Percentiles rank a stretch among this genome's conserved stretches.
Conservation (phyloP, 495 filamentous ascomycete genomes). For the Aspergillus asperescens region DNA sequence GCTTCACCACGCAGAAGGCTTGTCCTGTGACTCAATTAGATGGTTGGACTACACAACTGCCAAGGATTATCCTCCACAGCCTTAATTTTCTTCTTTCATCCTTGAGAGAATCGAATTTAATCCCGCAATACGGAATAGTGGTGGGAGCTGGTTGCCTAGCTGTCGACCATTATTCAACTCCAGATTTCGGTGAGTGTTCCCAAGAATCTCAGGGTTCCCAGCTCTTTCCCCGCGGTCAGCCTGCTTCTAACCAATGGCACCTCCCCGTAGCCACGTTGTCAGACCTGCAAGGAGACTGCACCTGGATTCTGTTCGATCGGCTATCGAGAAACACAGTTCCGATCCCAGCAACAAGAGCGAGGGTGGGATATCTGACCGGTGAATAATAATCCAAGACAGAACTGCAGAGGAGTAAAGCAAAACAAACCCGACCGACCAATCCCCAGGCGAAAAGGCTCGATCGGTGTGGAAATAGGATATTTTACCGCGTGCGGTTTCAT, state of each 20-base stretch:
- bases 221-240: too few relatives aligned
- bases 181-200: neutral
- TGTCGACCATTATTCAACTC: neutral
- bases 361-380: neutral
- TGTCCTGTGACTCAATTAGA: constrained; percentile 9
- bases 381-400: too few relatives aligned
- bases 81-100: neutral
- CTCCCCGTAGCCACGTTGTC: constrained; percentile 7
- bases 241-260: neutral
- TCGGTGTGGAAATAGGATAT: constrained; percentile 8
- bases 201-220: neutral
- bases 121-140: too few relatives aligned
- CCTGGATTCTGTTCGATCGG: neutral
- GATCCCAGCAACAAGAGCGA: neutral
- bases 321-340: neutral
- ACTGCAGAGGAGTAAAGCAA: neutral
- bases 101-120: neutral
- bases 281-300: constrained; percentile 2
- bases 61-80: constrained; percentile 15
- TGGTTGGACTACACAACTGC: constrained; percentile 13
- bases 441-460: neutral
- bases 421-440: neutral
- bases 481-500: constrained; percentile 12
- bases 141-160: too few relatives aligned
- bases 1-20: constrained; percentile 22